These are phyloP conservation scores for Sicyos baderoa DNA, from an alignment of 306 rosid genomes.

Conservation along the genomic window DNA sequence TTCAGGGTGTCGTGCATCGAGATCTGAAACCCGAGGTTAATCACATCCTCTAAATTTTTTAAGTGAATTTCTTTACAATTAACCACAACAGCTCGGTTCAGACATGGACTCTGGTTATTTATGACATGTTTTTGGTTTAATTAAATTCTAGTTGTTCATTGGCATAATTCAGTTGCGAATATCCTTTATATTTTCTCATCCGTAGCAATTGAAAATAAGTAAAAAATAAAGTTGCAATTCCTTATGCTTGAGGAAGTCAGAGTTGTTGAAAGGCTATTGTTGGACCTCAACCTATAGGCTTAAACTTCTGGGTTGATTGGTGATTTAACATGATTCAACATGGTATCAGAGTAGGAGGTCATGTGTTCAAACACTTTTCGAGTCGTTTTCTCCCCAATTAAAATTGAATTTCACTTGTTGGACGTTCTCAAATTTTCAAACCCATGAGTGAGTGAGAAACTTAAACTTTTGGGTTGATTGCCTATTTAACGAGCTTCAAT, in stretches of 20 bases:
- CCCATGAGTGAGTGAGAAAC: too few species aligned
- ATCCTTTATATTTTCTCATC: background rate
- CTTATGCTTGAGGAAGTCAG: background rate
- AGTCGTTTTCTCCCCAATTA: too few species aligned
- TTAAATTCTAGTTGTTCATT: background rate
- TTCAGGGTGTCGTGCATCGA: constrained; percentile 99
- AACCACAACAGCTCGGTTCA: background rate
- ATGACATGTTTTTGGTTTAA: background rate
- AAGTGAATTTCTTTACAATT: background rate
- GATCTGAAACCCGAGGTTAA: constrained; percentile 98
- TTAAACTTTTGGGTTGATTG: too few species aligned
- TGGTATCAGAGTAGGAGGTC: too few species aligned
- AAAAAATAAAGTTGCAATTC: background rate
- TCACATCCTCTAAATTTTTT: constrained; percentile 19
- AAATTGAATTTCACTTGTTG: too few species aligned
- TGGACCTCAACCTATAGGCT: too few species aligned
- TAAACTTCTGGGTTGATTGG: too few species aligned
- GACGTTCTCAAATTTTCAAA: too few species aligned
- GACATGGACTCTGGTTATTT: background rate
- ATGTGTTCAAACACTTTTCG: too few species aligned
- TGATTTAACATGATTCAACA: too few species aligned
- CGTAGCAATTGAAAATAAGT: background rate
- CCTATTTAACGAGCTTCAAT: too few species aligned
- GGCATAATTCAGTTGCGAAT: background rate
- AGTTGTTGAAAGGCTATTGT: background rate